A percentile compares a stretch with the other conserved stretches of the same genome.
Conservation (phyloP, 495 filamentous ascomycete species). For the Xylaria flabelliformis region DNA sequence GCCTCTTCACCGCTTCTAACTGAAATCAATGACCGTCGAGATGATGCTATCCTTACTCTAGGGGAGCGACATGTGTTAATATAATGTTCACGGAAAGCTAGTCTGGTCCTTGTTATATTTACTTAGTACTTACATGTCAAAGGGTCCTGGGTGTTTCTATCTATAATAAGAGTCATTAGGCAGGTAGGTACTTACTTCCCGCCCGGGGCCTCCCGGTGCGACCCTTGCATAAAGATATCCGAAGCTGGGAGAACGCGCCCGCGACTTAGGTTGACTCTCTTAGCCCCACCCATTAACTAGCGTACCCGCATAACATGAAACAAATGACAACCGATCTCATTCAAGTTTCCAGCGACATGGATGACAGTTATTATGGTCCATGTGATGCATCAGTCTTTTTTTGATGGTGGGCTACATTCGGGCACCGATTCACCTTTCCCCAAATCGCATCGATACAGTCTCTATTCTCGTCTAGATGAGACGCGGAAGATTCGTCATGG, state of each 20-base stretch:
- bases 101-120: background rate
- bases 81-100: background rate
- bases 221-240: background rate
- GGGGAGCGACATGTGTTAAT: background rate
- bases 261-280: background rate
- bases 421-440: background rate
- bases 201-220: background rate
- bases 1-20: background rate
- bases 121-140: too few relatives aligned
- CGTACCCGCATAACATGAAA: slow-evolving; percentile 14
- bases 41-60: background rate
- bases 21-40: background rate
- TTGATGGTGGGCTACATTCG: background rate
- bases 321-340: slow-evolving; percentile 4
- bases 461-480: background rate
- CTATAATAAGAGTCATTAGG: background rate
- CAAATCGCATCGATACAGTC: background rate
- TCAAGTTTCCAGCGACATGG: background rate
- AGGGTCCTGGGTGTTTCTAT: background rate
- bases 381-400: background rate
- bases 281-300: background rate
- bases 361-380: background rate
- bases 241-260: background rate
- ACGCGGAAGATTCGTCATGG: background rate
- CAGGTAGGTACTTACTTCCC: background rate